These are phyloP conservation scores for Austroboletus novae-zelandiae DNA, from an alignment of 1,284 basidiomycete species.

Conservation along the genomic window DNA sequence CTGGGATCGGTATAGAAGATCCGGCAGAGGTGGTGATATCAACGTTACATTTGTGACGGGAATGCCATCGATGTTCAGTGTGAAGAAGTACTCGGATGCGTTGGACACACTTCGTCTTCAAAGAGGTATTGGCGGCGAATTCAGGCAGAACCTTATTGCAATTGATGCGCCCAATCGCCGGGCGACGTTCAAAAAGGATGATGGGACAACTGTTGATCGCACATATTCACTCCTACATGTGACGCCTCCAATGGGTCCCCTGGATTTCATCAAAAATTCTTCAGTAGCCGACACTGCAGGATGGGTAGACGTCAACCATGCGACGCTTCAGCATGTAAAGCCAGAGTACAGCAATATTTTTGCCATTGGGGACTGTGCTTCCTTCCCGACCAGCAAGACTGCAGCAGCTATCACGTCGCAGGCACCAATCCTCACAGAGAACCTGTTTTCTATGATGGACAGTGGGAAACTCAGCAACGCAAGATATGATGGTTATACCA, in stretches of 20 bases:
- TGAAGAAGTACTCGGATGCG: conserved; percentile 89
- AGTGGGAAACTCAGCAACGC: conserved; percentile 69
- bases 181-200: conserved; percentile 81
- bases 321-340: conserved; percentile 82
- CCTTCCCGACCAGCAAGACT: conserved; percentile 93
- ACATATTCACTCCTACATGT: conserved; percentile 88
- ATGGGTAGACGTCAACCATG: conserved; percentile 85
- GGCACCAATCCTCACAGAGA: conserved; percentile 90
- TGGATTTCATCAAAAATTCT: conserved; percentile 78
- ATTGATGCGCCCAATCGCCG: conserved; percentile 68
- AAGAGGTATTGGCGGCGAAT: conserved; percentile 78
- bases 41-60: conserved; percentile 89
- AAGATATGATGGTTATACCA: conserved; percentile 81
- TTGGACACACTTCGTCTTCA: conserved; percentile 76
- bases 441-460: conserved; percentile 74
- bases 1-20: conserved; percentile 70
- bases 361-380: conserved; percentile 87
- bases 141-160: conserved; percentile 82
- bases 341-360: conserved; percentile 82
- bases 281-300: conserved; percentile 79
- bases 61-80: conserved; percentile 90
- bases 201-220: conserved; percentile 64
- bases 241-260: conserved; percentile 88
- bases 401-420: conserved; percentile 92
- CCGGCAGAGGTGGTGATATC: conserved; percentile 57